phyloP scores from a whole-genome alignment of 2,329 filamentous ascomycete species.

The Colletotrichum euphorbiae region DNA sequence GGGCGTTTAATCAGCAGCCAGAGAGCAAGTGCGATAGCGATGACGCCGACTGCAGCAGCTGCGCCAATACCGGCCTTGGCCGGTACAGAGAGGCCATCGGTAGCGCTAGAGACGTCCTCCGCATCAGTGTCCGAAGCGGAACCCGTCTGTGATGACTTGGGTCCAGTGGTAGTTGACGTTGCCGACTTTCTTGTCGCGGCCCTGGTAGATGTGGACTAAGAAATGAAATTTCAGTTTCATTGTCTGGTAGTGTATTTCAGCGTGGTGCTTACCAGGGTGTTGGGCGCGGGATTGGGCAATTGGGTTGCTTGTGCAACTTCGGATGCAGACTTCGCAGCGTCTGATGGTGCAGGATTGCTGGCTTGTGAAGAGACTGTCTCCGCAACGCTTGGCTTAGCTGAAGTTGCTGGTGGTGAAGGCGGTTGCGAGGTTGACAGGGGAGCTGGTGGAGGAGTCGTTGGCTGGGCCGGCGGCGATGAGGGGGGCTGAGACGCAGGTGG shows the following conservation, averaged over 20 bases:
- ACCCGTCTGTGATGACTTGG: constrained; percentile 21
- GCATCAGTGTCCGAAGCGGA: constrained; percentile 17
- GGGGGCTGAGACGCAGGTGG: constrained; percentile 10
- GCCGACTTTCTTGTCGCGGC: constrained; percentile 28
- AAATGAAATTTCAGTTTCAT: not conserved
- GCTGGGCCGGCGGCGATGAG: constrained; percentile 6
- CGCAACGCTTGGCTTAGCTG: not conserved
- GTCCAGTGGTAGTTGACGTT: constrained; percentile 31
- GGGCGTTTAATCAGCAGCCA: constrained; percentile 54
- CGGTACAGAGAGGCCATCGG: constrained; percentile 53
- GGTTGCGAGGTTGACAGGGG: constrained; percentile 4
- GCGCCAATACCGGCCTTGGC: constrained; percentile 64
- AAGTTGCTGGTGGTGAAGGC: constrained; percentile 9
- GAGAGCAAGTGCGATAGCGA: constrained; percentile 53
- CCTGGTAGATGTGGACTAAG: constrained; percentile 18
- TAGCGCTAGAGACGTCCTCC: constrained; percentile 10
- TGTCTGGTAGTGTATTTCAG: not conserved
- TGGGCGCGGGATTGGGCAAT: constrained; percentile 24
- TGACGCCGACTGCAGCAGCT: constrained; percentile 56
- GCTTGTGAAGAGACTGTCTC: constrained; percentile 7
- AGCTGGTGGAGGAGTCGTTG: not conserved
- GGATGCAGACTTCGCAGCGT: not conserved
- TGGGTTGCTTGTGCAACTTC: constrained; percentile 39
- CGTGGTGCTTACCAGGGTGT: constrained; percentile 24
- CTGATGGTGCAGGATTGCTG: not conserved